Evolutionary conservation across 192 early-diverging fungal species (phyloP), one percentile per base, ranked within the genome.

Genomic region (Coemansia sp.): DNA sequence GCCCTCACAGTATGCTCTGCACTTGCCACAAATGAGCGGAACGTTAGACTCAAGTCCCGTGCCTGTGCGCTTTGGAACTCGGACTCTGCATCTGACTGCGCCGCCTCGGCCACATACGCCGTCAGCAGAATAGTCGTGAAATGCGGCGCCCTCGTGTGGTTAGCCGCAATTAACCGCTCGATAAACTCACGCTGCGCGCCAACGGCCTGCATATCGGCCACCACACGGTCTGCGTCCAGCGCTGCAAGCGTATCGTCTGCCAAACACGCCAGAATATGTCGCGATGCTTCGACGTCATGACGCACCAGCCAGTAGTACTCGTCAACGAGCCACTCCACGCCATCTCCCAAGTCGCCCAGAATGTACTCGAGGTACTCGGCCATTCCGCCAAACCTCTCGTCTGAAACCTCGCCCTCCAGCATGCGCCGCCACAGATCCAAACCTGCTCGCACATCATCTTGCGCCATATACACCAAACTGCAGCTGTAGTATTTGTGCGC

Each of bases 91-190:
- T n/a, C 36, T 14, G 31, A 8, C 20, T 37, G 31, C 17, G 51
- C 66, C 21, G 11, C 56, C 1, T 5, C 31, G 23, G 17, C 19
- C 63, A 81, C 78, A 19, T 81, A 74, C 19, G 56, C 72, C 1
- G 53, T 66, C 19, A 72, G 53, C 62, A 81, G 58, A 36, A 75
- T 64, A 4, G 78, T 81, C 72, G 69, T 71, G 34, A 75, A 75
- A 60, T 72, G 72, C 7, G 62, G 63, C 10, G 78, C 78, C 12
- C 67, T 63, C 10, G 58, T 23, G 28, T 81, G 78, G 12, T 26
- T 20, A 2, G 69, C 68, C 0, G 31, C 12, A 11, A 81, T 37
- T 5, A 81, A 68, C n/a, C 78, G 68, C 62, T 81, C 78, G 21
- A 81, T 75, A 26, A 81, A 67, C 17, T 34, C 55, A 2, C 78